A percentile compares a stretch with the other conserved stretches of the same genome.
Conservation (phyloP, 78 protist species). For the Tieghemostelium lacteum region DNA sequence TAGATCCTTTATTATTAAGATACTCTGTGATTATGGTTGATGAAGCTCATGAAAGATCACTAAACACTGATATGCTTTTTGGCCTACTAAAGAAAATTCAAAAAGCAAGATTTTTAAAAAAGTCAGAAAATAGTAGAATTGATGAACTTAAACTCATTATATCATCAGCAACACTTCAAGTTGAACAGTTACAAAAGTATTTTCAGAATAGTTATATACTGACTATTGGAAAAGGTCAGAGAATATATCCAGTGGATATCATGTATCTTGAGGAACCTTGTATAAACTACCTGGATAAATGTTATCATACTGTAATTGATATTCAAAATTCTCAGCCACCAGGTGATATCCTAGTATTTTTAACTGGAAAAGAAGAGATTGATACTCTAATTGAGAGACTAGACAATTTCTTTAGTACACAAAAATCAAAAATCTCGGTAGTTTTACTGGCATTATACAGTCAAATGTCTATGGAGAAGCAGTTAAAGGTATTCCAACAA, state of each 20-base stretch:
- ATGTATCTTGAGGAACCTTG: slow-evolving; percentile 15
- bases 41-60: slow-evolving; percentile 98
- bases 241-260: slow-evolving; percentile 79
- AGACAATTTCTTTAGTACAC: slow-evolving; percentile 15
- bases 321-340: slow-evolving; percentile 77
- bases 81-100: slow-evolving; percentile 85
- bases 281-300: slow-evolving; percentile 50
- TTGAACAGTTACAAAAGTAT: slow-evolving; percentile 70
- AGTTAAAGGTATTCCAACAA: slow-evolving; percentile 68
- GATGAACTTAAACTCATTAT: slow-evolving; percentile 90
- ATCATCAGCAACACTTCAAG: slow-evolving; percentile 96
- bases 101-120: not conserved
- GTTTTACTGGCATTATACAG: slow-evolving; percentile 80
- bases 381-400: not conserved
- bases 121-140: not conserved
- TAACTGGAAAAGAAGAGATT: slow-evolving; percentile 90
- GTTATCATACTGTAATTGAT: slow-evolving; percentile 77
- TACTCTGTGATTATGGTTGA: slow-evolving; percentile 96
- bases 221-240: slow-evolving; percentile 80
- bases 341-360: slow-evolving; percentile 96
- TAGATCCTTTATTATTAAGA: slow-evolving; percentile 87
- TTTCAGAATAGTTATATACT: slow-evolving; percentile 74
- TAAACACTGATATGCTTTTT: slow-evolving; percentile 84
- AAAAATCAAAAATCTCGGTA: slow-evolving; percentile 6
- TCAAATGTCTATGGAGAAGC: slow-evolving; percentile 81